Evolutionary conservation across 257 asterid species (phyloP).

Genomic region (Ilex aquifolium): DNA sequence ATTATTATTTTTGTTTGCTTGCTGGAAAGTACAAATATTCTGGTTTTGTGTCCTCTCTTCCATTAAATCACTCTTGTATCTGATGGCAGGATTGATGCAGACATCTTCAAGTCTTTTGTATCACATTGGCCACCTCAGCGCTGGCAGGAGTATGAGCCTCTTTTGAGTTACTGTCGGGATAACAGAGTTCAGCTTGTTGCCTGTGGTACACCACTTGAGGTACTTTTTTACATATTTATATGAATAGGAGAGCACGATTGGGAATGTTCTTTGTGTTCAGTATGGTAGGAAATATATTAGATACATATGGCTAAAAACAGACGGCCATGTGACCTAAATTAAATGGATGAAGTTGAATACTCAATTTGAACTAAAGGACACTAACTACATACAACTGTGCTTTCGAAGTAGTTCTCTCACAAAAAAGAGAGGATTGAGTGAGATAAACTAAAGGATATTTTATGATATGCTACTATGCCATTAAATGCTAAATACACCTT

Average conservation of each 20-base stretch:
- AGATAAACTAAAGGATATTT: too few relatives aligned
- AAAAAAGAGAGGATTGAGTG: too few relatives aligned
- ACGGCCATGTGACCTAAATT: neutral
- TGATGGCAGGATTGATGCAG: constrained; percentile 68
- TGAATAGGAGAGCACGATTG: neutral
- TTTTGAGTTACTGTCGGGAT: constrained; percentile 63
- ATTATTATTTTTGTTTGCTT: neutral
- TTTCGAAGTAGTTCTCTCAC: too few relatives aligned
- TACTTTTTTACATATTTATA: constrained; percentile 17
- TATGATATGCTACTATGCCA: too few relatives aligned
- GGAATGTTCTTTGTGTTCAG: neutral
- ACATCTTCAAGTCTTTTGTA: constrained; percentile 58
- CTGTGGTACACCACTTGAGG: constrained; percentile 90
- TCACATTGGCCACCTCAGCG: constrained; percentile 70
- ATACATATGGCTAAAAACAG: too few relatives aligned
- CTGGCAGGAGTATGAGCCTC: constrained; percentile 92
- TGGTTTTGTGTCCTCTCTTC: constrained; percentile 8
- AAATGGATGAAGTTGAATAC: neutral
- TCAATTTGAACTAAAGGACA: neutral
- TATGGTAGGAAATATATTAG: too few relatives aligned
- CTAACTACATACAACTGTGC: neutral
- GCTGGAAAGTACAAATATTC: too few relatives aligned
- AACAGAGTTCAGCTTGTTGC: constrained; percentile 73
- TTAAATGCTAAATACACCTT: too few relatives aligned
- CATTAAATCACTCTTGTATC: constrained; percentile 1